Conservation (phyloP, 345 rosid species). For the Salix koriyanagi region DNA sequence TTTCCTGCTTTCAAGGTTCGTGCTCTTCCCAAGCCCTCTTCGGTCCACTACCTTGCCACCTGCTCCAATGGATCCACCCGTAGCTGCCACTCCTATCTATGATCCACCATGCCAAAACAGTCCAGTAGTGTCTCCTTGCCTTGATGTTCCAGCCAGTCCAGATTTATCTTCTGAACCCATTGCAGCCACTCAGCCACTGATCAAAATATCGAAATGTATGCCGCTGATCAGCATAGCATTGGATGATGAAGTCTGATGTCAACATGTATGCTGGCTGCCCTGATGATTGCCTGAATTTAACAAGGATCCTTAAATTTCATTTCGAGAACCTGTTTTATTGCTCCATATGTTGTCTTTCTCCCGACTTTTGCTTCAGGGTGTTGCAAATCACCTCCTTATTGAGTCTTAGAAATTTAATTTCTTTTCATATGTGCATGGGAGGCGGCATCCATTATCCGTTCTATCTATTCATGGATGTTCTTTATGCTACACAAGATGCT, state of each 20-base stretch:
- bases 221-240: conserved; percentile 40
- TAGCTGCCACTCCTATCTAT: too few species aligned
- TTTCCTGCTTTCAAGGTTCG: too few species aligned
- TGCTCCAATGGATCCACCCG: too few species aligned
- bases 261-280: background rate
- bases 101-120: too few species aligned
- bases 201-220: conserved; percentile 71
- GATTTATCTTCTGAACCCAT: too few species aligned
- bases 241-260: background rate
- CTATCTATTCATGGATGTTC: background rate
- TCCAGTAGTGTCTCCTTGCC: too few species aligned
- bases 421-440: background rate
- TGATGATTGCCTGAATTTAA: background rate
- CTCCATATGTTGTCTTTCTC: background rate
- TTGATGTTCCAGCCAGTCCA: too few species aligned
- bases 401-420: background rate
- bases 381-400: too few species aligned
- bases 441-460: background rate
- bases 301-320: background rate
- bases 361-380: background rate
- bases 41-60: too few species aligned
- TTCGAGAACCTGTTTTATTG: background rate
- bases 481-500: background rate
- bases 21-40: too few species aligned
- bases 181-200: too few species aligned